Base-by-base conservation (phyloP, 768 basidiomycete genomes). In the Suillus hirtellus region DNA sequence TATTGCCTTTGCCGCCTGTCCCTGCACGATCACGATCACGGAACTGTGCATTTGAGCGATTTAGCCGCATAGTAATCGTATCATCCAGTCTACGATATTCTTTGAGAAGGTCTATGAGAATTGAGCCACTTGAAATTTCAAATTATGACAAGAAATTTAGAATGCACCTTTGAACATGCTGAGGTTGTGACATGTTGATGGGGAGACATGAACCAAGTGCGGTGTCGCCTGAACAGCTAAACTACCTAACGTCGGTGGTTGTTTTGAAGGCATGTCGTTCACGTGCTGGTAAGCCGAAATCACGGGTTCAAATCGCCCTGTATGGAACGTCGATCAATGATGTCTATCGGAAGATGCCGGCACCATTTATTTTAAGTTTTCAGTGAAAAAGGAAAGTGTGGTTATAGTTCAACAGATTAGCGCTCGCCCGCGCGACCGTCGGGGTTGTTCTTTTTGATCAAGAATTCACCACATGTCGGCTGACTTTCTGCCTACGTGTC, bases 11-110 rank as follows among this genome's bases (percentile, higher is more conserved):
- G 40, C 78, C 76, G 50, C 70, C 75, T 27, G 75, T 67, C 12
- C 82, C 82, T 56, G 76, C 68, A 34, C 90, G 84, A 67, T 90
- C 86, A 65, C 82, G 80, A 77, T 94, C 93, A 59, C 90, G 83
- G 74, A 89, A 86, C 60, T 86, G 82, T 5, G 92, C 92, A 62
- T 83, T 85, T 44, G 90, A 89, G 58, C 92, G 85, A 73, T 95
- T 94, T 54, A 93, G 74, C 40, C 93, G 82, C 88, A 92, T 91
- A 46, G 82, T 84, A 67, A 95, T 89, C 8, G 85, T 79, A 70
- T 95, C 92, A 75, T 95, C 92, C 15, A 94, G 78, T 68, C 81
- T 85, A 70, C 92, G 83, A 74, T 93, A 94, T 75, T 94, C 92
- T 71, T 81, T 87, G 73, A 95, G 80, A 69, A 94, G 85, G 64